phyloP scores from a whole-genome alignment of 1,139 yeast species.

The Sugiyamaella grinbergsii region DNA sequence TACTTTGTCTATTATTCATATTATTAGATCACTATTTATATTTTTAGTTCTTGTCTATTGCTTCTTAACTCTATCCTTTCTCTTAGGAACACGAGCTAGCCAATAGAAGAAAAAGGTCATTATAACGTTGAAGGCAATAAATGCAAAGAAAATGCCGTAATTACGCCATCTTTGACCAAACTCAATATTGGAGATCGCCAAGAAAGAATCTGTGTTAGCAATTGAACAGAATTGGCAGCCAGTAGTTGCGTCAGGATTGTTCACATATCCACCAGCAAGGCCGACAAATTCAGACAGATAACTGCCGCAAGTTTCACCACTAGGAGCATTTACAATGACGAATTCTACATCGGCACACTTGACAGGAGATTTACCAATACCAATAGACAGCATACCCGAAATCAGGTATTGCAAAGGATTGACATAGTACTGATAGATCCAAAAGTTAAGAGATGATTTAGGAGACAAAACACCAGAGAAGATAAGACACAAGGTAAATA shows the following conservation, averaged over 20 bases:
- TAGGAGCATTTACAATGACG: conserved; percentile 57
- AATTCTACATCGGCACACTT: conserved; percentile 55
- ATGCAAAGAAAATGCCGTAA: conserved; percentile 57
- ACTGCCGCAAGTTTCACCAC: conserved; percentile 60
- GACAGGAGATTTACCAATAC: conserved; percentile 59
- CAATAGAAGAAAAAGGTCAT: conserved; percentile 63
- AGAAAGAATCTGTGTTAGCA: conserved; percentile 55
- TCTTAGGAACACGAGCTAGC: conserved; percentile 73
- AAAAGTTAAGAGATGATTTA: conserved; percentile 61
- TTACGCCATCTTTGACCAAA: conserved; percentile 60
- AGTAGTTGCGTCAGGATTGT: conserved; percentile 54
- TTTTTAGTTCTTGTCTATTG: conserved; percentile 1
- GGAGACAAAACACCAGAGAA: conserved; percentile 84
- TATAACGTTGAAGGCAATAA: conserved; percentile 53
- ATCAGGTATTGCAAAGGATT: conserved; percentile 72
- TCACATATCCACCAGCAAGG: conserved; percentile 54
- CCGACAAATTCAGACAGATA: conserved; percentile 49
- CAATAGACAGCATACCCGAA: conserved; percentile 55
- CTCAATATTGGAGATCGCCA: conserved; percentile 49
- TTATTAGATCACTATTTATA: neutral
- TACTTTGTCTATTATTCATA: neutral
- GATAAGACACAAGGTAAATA: conserved; percentile 67
- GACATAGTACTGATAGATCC: conserved; percentile 67
- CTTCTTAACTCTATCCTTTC: conserved; percentile 35
- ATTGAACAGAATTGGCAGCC: conserved; percentile 63